Conservation (phyloP, 345 rosid species). For the Clausena lansium region DNA sequence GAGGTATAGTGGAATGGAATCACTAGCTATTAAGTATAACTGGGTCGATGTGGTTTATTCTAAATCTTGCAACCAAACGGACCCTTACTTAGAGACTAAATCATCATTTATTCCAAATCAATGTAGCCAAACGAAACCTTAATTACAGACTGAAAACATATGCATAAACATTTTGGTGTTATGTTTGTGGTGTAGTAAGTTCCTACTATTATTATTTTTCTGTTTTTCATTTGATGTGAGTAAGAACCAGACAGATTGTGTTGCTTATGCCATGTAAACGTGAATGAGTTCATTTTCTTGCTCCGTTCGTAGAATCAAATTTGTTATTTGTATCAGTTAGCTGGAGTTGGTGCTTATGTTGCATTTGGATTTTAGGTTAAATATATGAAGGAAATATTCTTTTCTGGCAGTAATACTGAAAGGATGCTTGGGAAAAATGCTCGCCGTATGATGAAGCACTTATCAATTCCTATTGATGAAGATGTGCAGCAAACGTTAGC, state of each 20-base stretch:
- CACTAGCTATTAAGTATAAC: not conserved
- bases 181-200: not conserved
- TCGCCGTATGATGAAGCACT: conserved; percentile 66
- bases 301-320: not conserved
- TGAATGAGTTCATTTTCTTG: not conserved
- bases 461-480: conserved; percentile 76
- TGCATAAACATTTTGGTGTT: not conserved
- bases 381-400: conserved; percentile 75
- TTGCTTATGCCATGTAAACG: not conserved
- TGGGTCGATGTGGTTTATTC: not conserved
- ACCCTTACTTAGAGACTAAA: not conserved
- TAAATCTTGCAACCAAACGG: not conserved
- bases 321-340: not conserved
- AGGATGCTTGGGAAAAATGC: conserved; percentile 52
- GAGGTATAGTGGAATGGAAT: not conserved
- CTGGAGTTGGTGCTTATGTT: conserved; percentile 40
- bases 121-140: not conserved
- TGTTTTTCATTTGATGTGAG: not conserved
- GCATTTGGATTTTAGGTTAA: conserved; percentile 72
- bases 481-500: conserved; percentile 85
- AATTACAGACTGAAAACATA: not conserved
- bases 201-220: not conserved
- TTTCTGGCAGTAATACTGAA: conserved; percentile 61
- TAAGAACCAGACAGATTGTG: not conserved
- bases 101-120: not conserved